Percentiles rank a stretch among this genome's conserved stretches.
These are phyloP conservation scores for Vachellia collinsii DNA, from an alignment of 306 rosid species.

Conservation along the genomic window DNA sequence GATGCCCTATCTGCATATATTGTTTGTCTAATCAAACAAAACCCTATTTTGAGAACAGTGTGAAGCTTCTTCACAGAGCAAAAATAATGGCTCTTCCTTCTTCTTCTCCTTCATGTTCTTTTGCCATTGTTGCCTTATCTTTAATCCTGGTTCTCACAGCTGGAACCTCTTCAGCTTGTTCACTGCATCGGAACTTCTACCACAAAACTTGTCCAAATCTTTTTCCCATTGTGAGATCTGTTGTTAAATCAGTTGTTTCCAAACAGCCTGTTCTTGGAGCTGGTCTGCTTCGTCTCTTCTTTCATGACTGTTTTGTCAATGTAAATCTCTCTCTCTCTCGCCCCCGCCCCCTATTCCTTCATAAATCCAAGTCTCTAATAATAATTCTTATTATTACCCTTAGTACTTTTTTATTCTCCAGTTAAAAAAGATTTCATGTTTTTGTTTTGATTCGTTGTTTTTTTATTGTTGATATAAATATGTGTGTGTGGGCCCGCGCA, in stretches of 20 bases:
- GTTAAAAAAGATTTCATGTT: no score
- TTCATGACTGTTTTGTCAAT: slow-evolving; percentile 88
- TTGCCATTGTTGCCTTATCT: neutral
- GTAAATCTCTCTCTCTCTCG: slow-evolving; percentile 42
- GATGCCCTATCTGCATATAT: no score
- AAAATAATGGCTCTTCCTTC: slow-evolving; percentile 45
- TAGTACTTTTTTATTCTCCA: neutral
- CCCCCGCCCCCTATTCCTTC: no score
- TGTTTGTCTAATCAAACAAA: neutral
- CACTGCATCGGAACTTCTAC: slow-evolving; percentile 60
- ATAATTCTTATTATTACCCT: neutral
- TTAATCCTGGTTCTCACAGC: slow-evolving; percentile 41
- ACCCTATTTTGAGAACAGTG: neutral
- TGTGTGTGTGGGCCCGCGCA: neutral
- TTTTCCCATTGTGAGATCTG: slow-evolving; percentile 38
- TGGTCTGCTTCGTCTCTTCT: slow-evolving; percentile 74
- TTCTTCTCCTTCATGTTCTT: neutral
- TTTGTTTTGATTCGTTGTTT: neutral
- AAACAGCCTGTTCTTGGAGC: slow-evolving; percentile 69
- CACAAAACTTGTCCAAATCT: slow-evolving; percentile 59
- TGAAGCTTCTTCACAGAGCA: neutral
- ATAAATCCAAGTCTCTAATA: neutral
- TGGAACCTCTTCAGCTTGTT: slow-evolving; percentile 43
- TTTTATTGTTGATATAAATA: no score
- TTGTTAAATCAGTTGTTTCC: slow-evolving; percentile 55